Evolutionary conservation across 2,329 filamentous ascomycete species (phyloP), one percentile per base, ranked within the genome.

Genomic region (Coniella lustricola): DNA sequence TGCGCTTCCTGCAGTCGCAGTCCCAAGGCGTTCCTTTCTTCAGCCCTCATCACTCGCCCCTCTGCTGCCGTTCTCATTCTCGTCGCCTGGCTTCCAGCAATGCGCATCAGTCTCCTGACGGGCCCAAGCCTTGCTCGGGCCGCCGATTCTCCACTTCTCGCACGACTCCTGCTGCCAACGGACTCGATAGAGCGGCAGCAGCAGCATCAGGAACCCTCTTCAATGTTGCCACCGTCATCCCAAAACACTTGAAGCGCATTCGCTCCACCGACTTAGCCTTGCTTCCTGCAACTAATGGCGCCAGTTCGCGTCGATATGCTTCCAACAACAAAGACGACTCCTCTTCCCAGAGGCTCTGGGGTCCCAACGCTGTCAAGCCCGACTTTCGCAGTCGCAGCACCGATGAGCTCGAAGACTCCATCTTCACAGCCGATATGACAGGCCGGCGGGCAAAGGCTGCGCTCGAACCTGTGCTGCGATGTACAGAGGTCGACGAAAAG

Each of bases 401-500:
- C 41, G 48, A 50, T 32, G 51, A 53, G n/a, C 34, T 33, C 18
- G 76, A 79, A 40, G 74, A 74, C 3, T 76, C 76, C 55, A 81
- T 84, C 59, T 87, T 87, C 64, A 84, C 74, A 59, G 74, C 84
- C 44, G 84, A 84, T 36, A 79, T 89, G 36, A 79, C 84, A 38
- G 48, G 44, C 73, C 88, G 59, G 76, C 81, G 44, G 20, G 77
- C 81, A 40, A 93, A 91, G 67, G 85, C 87, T 3, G 83, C 85
- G 21, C 84, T 91, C 49, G 90, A 96, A 65, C 80, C 90, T 25
- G 84, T 89, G 51, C 73, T 98, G 56, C 79, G 93, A 46, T 98
- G 93, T 63, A 98, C 93, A 1, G 93, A 98, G 66, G 87, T 97
- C 51, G 90, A 97, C 60, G 89, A 90, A 64, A 81, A 87, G 60